phyloP scores from a whole-genome alignment of 169 alveolate species.

The Theileria annulata region DNA sequence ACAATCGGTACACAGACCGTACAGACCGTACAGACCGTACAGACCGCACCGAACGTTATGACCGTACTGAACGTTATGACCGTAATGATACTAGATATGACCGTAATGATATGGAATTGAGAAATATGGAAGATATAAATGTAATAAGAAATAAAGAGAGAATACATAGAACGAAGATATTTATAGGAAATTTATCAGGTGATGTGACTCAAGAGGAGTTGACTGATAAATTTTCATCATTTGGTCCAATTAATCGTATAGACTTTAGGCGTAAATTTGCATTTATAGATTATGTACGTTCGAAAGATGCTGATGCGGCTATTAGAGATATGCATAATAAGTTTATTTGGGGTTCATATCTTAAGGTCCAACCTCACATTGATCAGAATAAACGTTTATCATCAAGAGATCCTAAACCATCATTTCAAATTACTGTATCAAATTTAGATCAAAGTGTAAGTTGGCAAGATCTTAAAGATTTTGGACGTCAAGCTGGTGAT shows the following conservation, averaged over 20 bases:
- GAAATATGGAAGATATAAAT: background rate
- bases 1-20: background rate
- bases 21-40: background rate
- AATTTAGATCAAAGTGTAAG: slow-evolving; percentile 82
- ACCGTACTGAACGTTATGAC: no score
- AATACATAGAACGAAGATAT: slow-evolving; percentile 70
- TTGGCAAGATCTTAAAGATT: slow-evolving; percentile 85
- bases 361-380: slow-evolving; percentile 78
- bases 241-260: slow-evolving; percentile 76
- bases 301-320: slow-evolving; percentile 70
- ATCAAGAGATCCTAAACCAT: slow-evolving; percentile 61
- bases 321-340: slow-evolving; percentile 71
- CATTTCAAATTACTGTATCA: slow-evolving; percentile 71
- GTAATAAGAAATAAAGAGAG: slow-evolving; percentile 8
- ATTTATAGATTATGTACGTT: slow-evolving; percentile 76
- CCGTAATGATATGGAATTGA: no score
- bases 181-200: slow-evolving; percentile 81
- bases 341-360: slow-evolving; percentile 65
- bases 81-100: no score
- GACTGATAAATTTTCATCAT: slow-evolving; percentile 72
- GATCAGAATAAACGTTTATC: slow-evolving; percentile 56
- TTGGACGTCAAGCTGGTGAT: slow-evolving; percentile 84
- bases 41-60: no score
- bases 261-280: slow-evolving; percentile 82
- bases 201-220: slow-evolving; percentile 82